Base-by-base conservation (phyloP, 495 filamentous ascomycete species). In the Talaromyces thailandensis region DNA sequence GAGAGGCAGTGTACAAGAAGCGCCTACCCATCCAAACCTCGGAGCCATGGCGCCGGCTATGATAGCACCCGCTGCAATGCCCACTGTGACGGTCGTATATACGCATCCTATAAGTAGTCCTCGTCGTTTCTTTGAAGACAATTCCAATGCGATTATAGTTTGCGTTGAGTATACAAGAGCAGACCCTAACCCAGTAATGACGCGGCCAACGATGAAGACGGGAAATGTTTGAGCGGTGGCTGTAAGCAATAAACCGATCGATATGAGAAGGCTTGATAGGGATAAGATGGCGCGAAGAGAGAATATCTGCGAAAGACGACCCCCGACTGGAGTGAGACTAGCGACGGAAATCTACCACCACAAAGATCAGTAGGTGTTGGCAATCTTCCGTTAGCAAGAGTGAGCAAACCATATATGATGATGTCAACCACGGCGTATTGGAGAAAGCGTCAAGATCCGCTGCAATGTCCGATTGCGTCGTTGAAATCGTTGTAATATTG, bases 401-500 rank as follows among this genome's bases (percentile, higher is more conserved):
- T 24, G 1, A 62, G 12, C 61, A 52, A 75, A 80, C 77, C 63
- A 87, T 70, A 69, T 88, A 92, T 1, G 87, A 74, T 26, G 86
- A 86, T 6, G 88, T 90, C 64, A 93, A 88, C 89, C 89, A 93
- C 64, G 82, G 86, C 21, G 84, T 84, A 51, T 84, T 72, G 26
- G 83, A 83, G 68, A 88, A 92, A 8, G 88, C 83, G 76, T 91
- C 79, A 1, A 92, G 74, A 62, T 91, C 88, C 21, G 77, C 78
- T 1, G 88, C 88, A 65, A 93, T 90, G 43, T 76, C 74, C 2
- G 84, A 87, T 71, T 91, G 88, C 2, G 85, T 87, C 26, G 89
- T 92, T 5, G 86, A 88, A 63, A 93, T 84, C 65, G 89, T 84
- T 28, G 84, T 86, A 77, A 91, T 89, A 71, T 93, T 92, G 64